Conservation (phyloP, 306 rosid genomes). For the Gastrolobium bilobum region DNA sequence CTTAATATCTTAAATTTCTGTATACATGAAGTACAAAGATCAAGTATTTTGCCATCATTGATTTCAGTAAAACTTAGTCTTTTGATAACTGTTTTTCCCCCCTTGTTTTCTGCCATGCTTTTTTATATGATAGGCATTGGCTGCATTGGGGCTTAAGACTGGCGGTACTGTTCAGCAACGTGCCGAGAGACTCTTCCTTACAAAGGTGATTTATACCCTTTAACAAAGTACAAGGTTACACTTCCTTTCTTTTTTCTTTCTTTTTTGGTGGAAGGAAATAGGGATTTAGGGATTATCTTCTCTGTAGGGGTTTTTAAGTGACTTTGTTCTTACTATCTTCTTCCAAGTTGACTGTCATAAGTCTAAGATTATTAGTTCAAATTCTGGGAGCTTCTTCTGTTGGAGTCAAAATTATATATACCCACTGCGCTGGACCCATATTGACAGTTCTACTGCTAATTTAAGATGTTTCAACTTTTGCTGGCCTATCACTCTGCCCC, state of each 20-base stretch:
- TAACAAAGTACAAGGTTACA: background rate
- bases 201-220: slow-evolving; percentile 68
- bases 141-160: slow-evolving; percentile 80
- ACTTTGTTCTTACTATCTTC: background rate
- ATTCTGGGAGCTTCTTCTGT: slow-evolving; percentile 9
- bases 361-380: background rate
- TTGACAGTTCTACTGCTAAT: slow-evolving; percentile 14
- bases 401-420: slow-evolving; percentile 20
- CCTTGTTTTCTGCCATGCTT: slow-evolving; percentile 3
- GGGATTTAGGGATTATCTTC: slow-evolving; percentile 10
- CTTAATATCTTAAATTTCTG: slow-evolving; percentile 32
- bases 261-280: background rate
- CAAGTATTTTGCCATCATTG: slow-evolving; percentile 10
- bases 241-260: background rate
- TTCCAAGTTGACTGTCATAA: background rate
- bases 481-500: background rate
- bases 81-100: slow-evolving; percentile 14
- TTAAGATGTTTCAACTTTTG: slow-evolving; percentile 21
- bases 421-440: background rate
- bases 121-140: slow-evolving; percentile 69
- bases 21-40: slow-evolving; percentile 2
- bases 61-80: slow-evolving; percentile 17
- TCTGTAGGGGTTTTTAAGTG: slow-evolving; percentile 1
- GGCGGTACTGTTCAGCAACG: slow-evolving; percentile 98
- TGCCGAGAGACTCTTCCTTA: slow-evolving; percentile 96